Base-by-base conservation (phyloP, 768 basidiomycete species). In the Lactarius akahatsu region DNA sequence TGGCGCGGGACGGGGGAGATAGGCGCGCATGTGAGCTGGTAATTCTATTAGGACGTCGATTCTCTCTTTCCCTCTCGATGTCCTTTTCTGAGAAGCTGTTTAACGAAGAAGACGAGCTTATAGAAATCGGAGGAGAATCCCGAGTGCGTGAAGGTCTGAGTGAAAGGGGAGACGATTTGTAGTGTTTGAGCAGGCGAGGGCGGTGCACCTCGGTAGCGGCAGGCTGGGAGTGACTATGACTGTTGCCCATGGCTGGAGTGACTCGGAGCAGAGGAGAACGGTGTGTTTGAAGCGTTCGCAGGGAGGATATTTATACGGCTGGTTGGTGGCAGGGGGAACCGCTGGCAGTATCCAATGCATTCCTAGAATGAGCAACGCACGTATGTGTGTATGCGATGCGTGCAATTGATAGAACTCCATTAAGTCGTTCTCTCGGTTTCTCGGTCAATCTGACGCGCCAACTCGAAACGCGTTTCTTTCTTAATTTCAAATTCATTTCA, bases 11-110 rank as follows among this genome's bases (percentile, higher is more conserved):
- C 16, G 26, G 56, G 15, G 59, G 43, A 40, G 65, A 50, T 43
- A 54, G 1, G 52, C 68, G 61, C 36, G 54, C 50, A 45, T 34
- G 34, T 28, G 54, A 40, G 11, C 32, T 20, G 8, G 57, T 9
- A 11, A 32, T 59, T 56, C 64, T 65, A 62, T 32, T 59, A 2
- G 59, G 59, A 8, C 45, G 57, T 13, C 20, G 55, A 28, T 61
- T 65, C 43, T 65, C 65, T 50, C 47, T 59, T 34, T 67, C 66
- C 34, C 18, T 62, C 45, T 63, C 66, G 16, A 28, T 45, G 30
- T 63, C 32, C 32, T 67, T 67, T 45, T 67, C 66, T 47, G 66
- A 67, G 50, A 67, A 59, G 62, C 66, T 67, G 66, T 67, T 67
- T 11, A 63, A 57, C 5, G 66, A 67, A 13, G 66, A 54, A 9